Evolutionary conservation across 1,139 yeast species (phyloP), one percentile per base, ranked within the genome.

Genomic region (Saccharomycopsis phalli): DNA sequence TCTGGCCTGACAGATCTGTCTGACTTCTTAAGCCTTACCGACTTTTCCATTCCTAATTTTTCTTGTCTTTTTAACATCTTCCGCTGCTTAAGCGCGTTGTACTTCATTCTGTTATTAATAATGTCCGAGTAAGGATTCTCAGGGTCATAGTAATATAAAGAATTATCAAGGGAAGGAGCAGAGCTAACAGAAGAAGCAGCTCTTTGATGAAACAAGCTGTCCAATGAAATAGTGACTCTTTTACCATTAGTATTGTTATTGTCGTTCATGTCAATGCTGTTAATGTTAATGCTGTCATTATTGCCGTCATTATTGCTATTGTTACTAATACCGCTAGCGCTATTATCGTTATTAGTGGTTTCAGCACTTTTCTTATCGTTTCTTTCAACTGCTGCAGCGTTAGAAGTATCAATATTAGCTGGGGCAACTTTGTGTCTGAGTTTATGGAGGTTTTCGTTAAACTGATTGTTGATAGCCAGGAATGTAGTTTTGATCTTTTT

Each of bases 101-200:
- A 31, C 34, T 36, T 40, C 30, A 38, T 18, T 31, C 47, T 11
- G 23, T 41, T 35, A 31, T 41, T 33, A 19, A 37, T 25, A 21
- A 39, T 34, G 36, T 37, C 36, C 20, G 40, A 27, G 30, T 46
- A 30, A 28, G 47, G 47, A 22, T 44, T 44, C 6, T 33, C 44
- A 21, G 44, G 38, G 22, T 42, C 44, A 28, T 36, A 37, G 32
- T 40, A 42, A 31, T 38, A 41, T 7, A 31, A 31, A n/a, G 34
- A 22, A n/a, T 14, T 28, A 19, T 30, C 33, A 10, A 32, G 8
- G 7, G 34, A 27, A 8, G 22, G 20, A 4, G 21, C 33, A 10
- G 41, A 20, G 21, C 37, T 33, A 19, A 33, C 25, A 18, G 44
- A 41, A 10, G 33, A 20, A 4, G 38, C 37, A 17, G 28, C 39